Conservation (phyloP, 2,329 filamentous ascomycete genomes). For the Venturiaceae sp. region DNA sequence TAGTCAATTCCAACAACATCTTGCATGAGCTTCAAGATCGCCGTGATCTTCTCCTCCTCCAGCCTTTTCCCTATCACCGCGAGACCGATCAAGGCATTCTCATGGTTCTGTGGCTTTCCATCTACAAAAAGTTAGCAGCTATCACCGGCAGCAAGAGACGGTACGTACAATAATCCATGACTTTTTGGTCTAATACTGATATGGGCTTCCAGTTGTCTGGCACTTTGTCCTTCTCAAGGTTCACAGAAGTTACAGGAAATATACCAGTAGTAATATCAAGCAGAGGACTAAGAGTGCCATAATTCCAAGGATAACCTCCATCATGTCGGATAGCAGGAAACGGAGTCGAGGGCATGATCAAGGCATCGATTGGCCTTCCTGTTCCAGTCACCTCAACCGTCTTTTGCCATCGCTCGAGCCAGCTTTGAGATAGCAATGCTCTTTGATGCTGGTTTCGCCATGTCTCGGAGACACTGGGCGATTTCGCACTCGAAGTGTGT, state of each 20-base stretch:
- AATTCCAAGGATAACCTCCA: conserved; percentile 6
- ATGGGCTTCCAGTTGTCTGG: conserved; percentile 12
- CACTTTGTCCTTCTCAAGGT: conserved; percentile 14
- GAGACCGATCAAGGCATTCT: conserved; percentile 16
- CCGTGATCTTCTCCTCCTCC: conserved; percentile 17
- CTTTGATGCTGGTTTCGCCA: conserved; percentile 15
- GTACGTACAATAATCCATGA: conserved; percentile 3
- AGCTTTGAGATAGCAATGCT: conserved; percentile 12
- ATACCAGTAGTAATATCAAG: conserved; percentile 15
- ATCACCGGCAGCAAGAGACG: not conserved
- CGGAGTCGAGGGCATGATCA: conserved; percentile 8
- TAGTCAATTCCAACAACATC: conserved; percentile 9
- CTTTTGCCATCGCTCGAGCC: conserved; percentile 16
- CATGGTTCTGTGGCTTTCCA: conserved; percentile 15
- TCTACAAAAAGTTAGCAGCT: conserved; percentile 4
- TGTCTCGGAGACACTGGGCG: not conserved
- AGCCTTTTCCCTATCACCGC: conserved; percentile 14
- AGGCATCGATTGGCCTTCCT: conserved; percentile 9
- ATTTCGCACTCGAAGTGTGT: conserved; percentile 7
- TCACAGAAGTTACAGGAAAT: conserved; percentile 16
- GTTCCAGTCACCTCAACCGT: conserved; percentile 4
- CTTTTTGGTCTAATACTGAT: conserved; percentile 3
- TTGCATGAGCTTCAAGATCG: conserved; percentile 12
- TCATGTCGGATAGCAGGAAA: conserved; percentile 5
- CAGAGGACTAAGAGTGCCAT: not conserved